A percentile compares a stretch with the other conserved stretches of the same genome.
Evolutionary conservation across 108 stramenopile species (phyloP).

Genomic region (Cyclotella sp.): DNA sequence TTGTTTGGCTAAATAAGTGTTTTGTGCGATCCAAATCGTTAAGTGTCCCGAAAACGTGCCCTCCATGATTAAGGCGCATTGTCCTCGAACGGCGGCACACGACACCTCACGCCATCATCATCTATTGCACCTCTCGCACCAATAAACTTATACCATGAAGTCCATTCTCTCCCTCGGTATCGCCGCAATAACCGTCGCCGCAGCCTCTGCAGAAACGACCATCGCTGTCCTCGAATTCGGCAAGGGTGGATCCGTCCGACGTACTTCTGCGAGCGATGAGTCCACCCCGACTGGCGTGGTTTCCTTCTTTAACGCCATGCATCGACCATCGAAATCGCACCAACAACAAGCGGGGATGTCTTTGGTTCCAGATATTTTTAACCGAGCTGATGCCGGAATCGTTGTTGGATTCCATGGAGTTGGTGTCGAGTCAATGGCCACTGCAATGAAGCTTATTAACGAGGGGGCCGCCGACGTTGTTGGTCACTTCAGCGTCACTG

Average conservation of each 20-base stretch:
- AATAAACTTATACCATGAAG: constrained; percentile 31
- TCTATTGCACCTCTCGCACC: neutral
- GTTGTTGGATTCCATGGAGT: constrained; percentile 70
- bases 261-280: constrained; percentile 43
- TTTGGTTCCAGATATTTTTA: constrained; percentile 87
- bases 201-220: constrained; percentile 53
- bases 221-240: constrained; percentile 84
- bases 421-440: constrained; percentile 68
- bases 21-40: no score
- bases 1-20: no score
- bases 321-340: constrained; percentile 41
- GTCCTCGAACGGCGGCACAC: neutral
- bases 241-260: constrained; percentile 70
- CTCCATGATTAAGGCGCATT: no score
- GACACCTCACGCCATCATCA: neutral
- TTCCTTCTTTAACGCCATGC: constrained; percentile 76
- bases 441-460: constrained; percentile 50
- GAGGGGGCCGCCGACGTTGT: constrained; percentile 48
- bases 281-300: constrained; percentile 71
- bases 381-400: constrained; percentile 68
- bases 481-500: constrained; percentile 66
- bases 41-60: no score
- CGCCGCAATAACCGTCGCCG: constrained; percentile 36
- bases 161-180: constrained; percentile 52
- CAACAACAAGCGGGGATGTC: constrained; percentile 74